These are phyloP conservation scores for Flueggea neowawraea DNA, from an alignment of 441 rosid species.

Conservation along the genomic window DNA sequence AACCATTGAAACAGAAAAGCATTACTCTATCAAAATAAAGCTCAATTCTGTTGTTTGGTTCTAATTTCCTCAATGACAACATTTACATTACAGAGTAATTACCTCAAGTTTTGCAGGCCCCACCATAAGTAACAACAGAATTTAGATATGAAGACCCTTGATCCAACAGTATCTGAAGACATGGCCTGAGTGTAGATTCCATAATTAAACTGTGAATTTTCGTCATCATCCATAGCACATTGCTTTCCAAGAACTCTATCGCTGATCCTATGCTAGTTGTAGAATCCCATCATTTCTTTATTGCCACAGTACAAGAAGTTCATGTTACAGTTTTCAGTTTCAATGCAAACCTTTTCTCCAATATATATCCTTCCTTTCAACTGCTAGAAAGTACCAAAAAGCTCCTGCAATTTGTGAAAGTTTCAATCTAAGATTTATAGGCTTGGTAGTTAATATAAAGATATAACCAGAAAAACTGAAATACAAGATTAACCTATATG, in stretches of 20 bases:
- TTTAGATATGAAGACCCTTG: slow-evolving; percentile 50
- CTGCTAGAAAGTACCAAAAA: slow-evolving; percentile 79
- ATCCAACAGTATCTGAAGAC: slow-evolving; percentile 51
- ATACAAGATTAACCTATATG: slow-evolving; percentile 53
- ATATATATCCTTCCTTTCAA: slow-evolving; percentile 75
- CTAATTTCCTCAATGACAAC: too few species aligned
- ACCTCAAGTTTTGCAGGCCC: slow-evolving; percentile 96
- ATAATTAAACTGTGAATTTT: slow-evolving; percentile 40
- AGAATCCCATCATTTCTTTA: slow-evolving; percentile 30
- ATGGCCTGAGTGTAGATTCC: slow-evolving; percentile 84
- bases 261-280: slow-evolving; percentile 48
- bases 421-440: too few species aligned
- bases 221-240: slow-evolving; percentile 34
- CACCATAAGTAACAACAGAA: slow-evolving; percentile 91
- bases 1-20: background rate
- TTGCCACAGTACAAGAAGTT: slow-evolving; percentile 74
- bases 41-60: too few species aligned
- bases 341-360: slow-evolving; percentile 57
- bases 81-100: background rate
- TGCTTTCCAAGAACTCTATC: slow-evolving; percentile 29
- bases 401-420: slow-evolving; percentile 67
- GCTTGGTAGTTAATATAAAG: too few species aligned
- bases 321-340: slow-evolving; percentile 35
- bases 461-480: too few species aligned
- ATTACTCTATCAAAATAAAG: too few species aligned